phyloP scores from a whole-genome alignment of 2,329 filamentous ascomycete genomes.

The Zarea fungicola region DNA sequence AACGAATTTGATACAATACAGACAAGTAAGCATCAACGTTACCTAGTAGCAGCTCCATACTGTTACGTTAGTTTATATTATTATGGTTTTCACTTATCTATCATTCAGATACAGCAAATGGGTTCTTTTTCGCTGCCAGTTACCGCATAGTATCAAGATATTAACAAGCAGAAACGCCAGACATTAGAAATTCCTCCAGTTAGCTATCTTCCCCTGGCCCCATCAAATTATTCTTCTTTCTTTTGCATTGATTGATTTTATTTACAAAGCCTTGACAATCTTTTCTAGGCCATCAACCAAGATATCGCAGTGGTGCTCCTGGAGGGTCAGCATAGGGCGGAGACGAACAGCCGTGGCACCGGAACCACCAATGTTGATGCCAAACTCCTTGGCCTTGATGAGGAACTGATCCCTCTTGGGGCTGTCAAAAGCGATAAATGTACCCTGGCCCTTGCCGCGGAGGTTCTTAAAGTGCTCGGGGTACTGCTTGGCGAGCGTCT shows the following conservation, averaged over 20 bases:
- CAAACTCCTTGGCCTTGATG: constrained; percentile 69
- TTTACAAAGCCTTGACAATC: constrained; percentile 47
- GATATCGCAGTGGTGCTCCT: constrained; percentile 85
- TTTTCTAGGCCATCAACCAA: constrained; percentile 74
- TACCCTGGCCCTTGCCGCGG: constrained; percentile 80
- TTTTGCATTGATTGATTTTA: too few species aligned
- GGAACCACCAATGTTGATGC: constrained; percentile 83
- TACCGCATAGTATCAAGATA: too few species aligned
- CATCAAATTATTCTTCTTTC: too few species aligned
- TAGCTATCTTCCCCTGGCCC: background rate
- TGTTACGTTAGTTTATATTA: too few species aligned
- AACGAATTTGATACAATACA: too few species aligned
- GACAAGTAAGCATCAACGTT: too few species aligned
- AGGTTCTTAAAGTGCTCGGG: constrained; percentile 77
- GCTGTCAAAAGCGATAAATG: constrained; percentile 89
- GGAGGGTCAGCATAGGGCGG: constrained; percentile 87
- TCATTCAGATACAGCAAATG: too few species aligned
- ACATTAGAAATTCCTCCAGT: too few species aligned
- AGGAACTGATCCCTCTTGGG: constrained; percentile 76
- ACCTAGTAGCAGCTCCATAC: too few species aligned
- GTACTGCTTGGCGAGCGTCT: constrained; percentile 62
- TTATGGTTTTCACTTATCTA: too few species aligned
- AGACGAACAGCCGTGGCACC: constrained; percentile 71
- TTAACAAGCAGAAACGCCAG: too few species aligned
- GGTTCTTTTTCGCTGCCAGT: too few species aligned